Percentiles rank a stretch among this genome's conserved stretches.
These are phyloP conservation scores for Butyriboletus loyo DNA, from an alignment of 768 basidiomycete genomes.

Conservation along the genomic window DNA sequence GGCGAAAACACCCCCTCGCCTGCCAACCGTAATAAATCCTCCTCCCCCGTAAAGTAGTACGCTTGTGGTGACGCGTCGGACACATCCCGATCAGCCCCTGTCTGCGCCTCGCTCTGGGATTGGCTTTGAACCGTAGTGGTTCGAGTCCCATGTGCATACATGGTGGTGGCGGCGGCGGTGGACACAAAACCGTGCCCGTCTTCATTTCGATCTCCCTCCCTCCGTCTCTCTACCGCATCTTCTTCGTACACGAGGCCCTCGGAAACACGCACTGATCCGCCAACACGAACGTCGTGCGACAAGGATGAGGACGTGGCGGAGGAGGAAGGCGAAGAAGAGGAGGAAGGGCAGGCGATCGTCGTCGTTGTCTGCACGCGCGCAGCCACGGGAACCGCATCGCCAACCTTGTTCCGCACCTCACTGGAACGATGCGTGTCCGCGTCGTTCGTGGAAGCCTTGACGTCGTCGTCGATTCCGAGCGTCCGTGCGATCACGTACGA, in stretches of 20 bases:
- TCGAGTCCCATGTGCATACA: neutral
- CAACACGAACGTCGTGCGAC: neutral
- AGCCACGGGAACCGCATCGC: neutral
- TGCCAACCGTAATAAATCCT: slow-evolving; percentile 48
- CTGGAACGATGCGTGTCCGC: neutral
- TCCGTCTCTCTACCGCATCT: neutral
- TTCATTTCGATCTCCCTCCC: neutral
- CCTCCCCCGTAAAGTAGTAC: slow-evolving; percentile 54
- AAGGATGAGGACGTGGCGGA: neutral
- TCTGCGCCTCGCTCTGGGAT: neutral
- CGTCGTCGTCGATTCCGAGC: slow-evolving; percentile 71
- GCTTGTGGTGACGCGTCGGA: slow-evolving; percentile 32
- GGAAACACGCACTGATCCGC: slow-evolving; percentile 1
- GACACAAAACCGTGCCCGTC: neutral
- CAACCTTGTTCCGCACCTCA: neutral
- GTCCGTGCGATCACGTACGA: slow-evolving; percentile 84
- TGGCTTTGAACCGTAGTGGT: neutral
- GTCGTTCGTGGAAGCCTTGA: slow-evolving; percentile 71
- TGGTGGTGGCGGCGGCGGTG: neutral
- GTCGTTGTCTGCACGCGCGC: neutral
- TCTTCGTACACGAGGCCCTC: slow-evolving; percentile 18
- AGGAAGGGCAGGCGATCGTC: neutral
- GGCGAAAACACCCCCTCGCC: slow-evolving; percentile 77
- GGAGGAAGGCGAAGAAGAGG: neutral
- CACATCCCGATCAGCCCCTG: too few relatives aligned